Base-by-base conservation (phyloP, 768 basidiomycete genomes). In the Pleurotus citrinopileatus region DNA sequence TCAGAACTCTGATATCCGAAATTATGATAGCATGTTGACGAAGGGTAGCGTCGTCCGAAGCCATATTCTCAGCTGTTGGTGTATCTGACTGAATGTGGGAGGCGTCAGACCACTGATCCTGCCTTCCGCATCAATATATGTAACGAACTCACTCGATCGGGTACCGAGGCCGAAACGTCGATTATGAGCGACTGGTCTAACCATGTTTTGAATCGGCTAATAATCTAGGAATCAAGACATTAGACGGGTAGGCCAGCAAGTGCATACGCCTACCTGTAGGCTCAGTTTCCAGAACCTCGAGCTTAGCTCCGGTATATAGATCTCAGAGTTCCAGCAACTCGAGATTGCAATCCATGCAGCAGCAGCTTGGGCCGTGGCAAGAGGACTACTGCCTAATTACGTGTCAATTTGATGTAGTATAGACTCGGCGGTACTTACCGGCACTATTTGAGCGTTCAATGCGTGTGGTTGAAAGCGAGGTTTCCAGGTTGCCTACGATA, bases 261-360 rank as follows among this genome's bases (percentile, higher is more conserved):
- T 29, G 46, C 36, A 19, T 38, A 19, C 55, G 60, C 75, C 34
- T 45, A 93, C 94, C 82, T 99, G 96, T 23, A 99, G 70, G 4
- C 87, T 91, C 54, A 98, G 71, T 62, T 80, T 83, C 97, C 96
- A 98, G 67, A 98, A 98, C 46, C 89, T 80, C 68, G 86, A 78
- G 29, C 81, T 80, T 9, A 98, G 70, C 55, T 94, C 88, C 1
- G 88, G 86, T 37, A 98, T 84, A 66, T 82, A 95, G 6, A 97
- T 78, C 48, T 93, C 87, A 15, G 84, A 80, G 54, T 86, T 88
- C 96, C 96, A 98, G 64, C 94, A 93, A 5, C 81, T 78, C 32
- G 79, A 72, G 17, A 97, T 75, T 3, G 91, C 90, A 38, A 75
- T 70, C 83, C 87, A 92, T 1, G 87, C 73, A 2, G 84, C 83